Evolutionary conservation across 257 asterid genomes (phyloP).

Genomic region (Euphrasia confusa): DNA sequence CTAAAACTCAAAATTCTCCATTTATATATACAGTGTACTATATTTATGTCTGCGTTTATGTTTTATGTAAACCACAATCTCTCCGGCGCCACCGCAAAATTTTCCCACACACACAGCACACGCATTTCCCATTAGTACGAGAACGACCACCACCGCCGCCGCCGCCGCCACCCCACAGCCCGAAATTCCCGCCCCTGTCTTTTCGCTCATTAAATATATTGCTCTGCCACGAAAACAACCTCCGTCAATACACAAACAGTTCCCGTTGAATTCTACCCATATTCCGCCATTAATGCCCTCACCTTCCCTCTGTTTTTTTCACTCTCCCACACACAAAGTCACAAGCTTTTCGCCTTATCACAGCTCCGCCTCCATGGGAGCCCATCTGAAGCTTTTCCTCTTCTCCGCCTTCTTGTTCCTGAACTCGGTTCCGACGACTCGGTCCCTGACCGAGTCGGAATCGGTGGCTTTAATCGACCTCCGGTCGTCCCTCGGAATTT

Average conservation of each 20-base stretch:
- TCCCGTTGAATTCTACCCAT: too few species aligned
- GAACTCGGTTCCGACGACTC: constrained; percentile 30
- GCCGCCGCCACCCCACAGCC: not conserved
- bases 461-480: constrained; percentile 53
- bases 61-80: not conserved
- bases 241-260: constrained; percentile 5
- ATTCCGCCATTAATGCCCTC: constrained; percentile 30
- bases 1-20: too few species aligned
- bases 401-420: constrained; percentile 22
- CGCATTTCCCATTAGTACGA: not conserved
- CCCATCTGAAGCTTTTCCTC: constrained; percentile 23
- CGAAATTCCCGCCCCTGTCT: constrained; percentile 1
- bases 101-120: not conserved
- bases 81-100: not conserved
- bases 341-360: constrained; percentile 14
- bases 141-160: constrained; percentile 1
- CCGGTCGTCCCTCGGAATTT: constrained; percentile 58
- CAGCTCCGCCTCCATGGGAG: constrained; percentile 26
- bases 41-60: too few species aligned
- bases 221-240: constrained; percentile 24
- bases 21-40: too few species aligned
- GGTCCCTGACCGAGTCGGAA: constrained; percentile 40
- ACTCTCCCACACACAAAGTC: constrained; percentile 21
- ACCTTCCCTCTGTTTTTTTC: constrained; percentile 14
- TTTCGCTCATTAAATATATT: constrained; percentile 8